phyloP scores from a whole-genome alignment of 2,329 filamentous ascomycete genomes.

The Fusarium tuaranense region DNA sequence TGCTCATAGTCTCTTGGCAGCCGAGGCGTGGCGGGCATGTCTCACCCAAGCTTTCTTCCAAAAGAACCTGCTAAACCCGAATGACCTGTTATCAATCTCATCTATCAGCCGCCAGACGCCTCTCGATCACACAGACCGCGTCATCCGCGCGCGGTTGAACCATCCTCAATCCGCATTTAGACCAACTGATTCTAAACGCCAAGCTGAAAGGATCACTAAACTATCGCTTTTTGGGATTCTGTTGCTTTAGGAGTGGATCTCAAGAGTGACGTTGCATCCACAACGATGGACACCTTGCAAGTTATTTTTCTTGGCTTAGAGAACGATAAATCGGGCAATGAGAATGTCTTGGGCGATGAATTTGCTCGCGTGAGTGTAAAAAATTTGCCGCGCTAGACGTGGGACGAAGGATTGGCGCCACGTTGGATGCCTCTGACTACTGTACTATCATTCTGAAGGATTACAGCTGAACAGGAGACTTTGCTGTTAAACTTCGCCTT shows the following conservation, averaged over 20 bases:
- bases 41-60: neutral
- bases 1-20: too few species aligned
- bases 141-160: constrained; percentile 17
- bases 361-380: neutral
- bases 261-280: constrained; percentile 3
- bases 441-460: neutral
- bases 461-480: neutral
- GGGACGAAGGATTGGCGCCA: neutral
- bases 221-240: neutral
- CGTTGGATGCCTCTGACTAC: neutral
- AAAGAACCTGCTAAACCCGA: neutral
- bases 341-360: neutral
- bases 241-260: neutral
- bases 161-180: neutral
- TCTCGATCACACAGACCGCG: constrained; percentile 3
- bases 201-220: neutral
- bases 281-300: neutral
- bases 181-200: neutral
- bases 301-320: neutral
- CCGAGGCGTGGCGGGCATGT: too few species aligned
- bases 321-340: neutral
- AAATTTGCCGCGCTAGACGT: neutral
- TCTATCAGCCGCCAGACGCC: constrained; percentile 5
- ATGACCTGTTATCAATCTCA: constrained; percentile 33
- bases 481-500: neutral